Conservation (phyloP, 176 grass and related monocot genomes). For the Ensete glaucum region DNA sequence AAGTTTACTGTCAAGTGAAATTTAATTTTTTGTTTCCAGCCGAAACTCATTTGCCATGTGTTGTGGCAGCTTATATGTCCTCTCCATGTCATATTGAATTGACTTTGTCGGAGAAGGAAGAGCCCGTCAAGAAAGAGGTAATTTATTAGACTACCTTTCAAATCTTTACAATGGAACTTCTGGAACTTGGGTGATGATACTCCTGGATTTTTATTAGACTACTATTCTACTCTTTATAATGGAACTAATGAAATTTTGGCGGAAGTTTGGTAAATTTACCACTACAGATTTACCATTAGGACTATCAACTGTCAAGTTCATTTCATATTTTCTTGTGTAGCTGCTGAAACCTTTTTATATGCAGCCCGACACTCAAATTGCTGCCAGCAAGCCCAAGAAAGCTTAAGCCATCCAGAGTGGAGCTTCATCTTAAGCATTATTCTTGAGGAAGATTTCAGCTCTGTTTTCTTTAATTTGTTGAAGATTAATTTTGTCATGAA, state of each 20-base stretch:
- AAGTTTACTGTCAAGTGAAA: constrained; percentile 5
- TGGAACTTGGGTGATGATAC: neutral
- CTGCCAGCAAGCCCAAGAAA: neutral
- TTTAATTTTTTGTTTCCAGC: neutral
- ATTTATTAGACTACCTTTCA: neutral
- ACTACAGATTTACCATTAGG: neutral
- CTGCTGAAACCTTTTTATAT: neutral
- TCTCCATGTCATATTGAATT: constrained; percentile 13
- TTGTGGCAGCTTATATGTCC: constrained; percentile 6
- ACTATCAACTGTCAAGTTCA: neutral
- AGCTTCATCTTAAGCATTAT: neutral
- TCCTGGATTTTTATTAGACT: neutral
- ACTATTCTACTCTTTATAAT: too few relatives aligned
- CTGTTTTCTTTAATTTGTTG: neutral
- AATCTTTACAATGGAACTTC: neutral
- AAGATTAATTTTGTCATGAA: neutral
- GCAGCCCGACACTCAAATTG: neutral
- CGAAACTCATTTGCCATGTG: neutral
- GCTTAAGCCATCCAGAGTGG: neutral
- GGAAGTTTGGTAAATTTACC: too few relatives aligned
- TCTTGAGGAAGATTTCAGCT: neutral
- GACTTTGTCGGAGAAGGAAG: constrained; percentile 11
- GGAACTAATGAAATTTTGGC: too few relatives aligned
- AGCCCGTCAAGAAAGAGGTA: constrained; percentile 9
- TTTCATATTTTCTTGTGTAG: neutral